Evolutionary conservation across 1,284 basidiomycete genomes (phyloP).

Genomic region (Ceratobasidium sp.): DNA sequence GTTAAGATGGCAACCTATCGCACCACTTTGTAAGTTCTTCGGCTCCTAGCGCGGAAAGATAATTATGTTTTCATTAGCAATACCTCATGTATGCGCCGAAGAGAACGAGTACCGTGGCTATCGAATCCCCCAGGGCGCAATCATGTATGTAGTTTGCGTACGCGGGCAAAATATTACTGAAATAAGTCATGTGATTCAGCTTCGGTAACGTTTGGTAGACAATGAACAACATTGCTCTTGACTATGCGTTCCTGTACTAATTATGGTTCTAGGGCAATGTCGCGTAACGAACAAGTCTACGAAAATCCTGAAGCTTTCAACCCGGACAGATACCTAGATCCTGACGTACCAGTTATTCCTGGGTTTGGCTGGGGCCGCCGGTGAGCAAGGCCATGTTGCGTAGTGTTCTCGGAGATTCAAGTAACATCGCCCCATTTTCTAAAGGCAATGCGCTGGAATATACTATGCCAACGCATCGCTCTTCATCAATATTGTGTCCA

Average conservation of each 20-base stretch:
- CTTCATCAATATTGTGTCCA: slow-evolving; percentile 10
- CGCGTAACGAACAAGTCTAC: slow-evolving; percentile 4
- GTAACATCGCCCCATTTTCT: neutral
- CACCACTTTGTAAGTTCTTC: slow-evolving; percentile 10
- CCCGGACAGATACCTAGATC: slow-evolving; percentile 25
- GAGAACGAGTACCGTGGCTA: slow-evolving; percentile 43
- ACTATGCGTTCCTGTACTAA: neutral
- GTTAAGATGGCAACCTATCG: slow-evolving; percentile 38
- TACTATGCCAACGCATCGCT: slow-evolving; percentile 14
- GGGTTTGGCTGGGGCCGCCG: slow-evolving; percentile 27
- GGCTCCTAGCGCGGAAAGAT: neutral
- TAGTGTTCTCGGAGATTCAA: neutral
- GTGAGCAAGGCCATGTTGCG: neutral
- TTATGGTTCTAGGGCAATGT: slow-evolving; percentile 2
- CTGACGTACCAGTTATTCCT: neutral
- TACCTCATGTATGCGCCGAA: slow-evolving; percentile 41
- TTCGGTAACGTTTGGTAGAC: slow-evolving; percentile 20
- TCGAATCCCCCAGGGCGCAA: slow-evolving; percentile 16
- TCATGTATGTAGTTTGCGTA: slow-evolving; percentile 6
- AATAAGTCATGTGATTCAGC: neutral
- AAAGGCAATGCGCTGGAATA: slow-evolving; percentile 11
- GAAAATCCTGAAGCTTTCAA: slow-evolving; percentile 14
- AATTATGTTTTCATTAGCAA: neutral
- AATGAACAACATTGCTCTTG: neutral
- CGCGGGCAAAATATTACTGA: neutral